These are phyloP conservation scores for Penicillium glabrum DNA, from an alignment of 2,329 filamentous ascomycete species.

Conservation along the genomic window DNA sequence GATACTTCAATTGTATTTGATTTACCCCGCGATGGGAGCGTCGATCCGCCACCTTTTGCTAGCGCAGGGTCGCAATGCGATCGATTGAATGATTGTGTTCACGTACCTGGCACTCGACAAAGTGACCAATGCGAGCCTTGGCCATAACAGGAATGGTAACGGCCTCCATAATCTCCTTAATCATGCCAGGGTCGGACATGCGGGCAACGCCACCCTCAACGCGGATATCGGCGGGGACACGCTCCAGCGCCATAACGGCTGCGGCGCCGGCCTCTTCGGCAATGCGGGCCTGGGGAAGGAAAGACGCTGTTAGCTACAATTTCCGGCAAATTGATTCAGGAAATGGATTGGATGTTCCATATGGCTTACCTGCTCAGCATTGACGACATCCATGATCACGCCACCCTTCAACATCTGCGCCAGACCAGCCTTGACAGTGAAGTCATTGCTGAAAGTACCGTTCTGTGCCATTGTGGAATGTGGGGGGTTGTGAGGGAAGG, in stretches of 20 bases:
- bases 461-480: conserved; percentile 36
- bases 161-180: conserved; percentile 89
- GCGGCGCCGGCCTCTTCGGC: conserved; percentile 94
- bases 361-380: conserved; percentile 69
- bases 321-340: background rate
- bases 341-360: background rate
- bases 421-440: conserved; percentile 90
- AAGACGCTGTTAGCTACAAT: background rate
- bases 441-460: conserved; percentile 53
- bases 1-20: background rate
- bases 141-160: conserved; percentile 99
- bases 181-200: conserved; percentile 94
- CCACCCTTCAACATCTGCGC: conserved; percentile 99
- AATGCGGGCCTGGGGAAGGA: conserved; percentile 70
- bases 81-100: background rate
- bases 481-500: conserved; percentile 7
- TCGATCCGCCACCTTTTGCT: background rate
- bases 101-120: conserved; percentile 85
- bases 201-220: conserved; percentile 88
- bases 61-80: background rate
- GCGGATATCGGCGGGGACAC: conserved; percentile 94
- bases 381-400: conserved; percentile 99
- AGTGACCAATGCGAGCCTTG: conserved; percentile 95
- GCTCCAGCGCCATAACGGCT: conserved; percentile 98
- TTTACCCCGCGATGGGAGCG: background rate